Evolutionary conservation across 345 rosid species (phyloP).

Genomic region (Eucalyptus polyanthemos): DNA sequence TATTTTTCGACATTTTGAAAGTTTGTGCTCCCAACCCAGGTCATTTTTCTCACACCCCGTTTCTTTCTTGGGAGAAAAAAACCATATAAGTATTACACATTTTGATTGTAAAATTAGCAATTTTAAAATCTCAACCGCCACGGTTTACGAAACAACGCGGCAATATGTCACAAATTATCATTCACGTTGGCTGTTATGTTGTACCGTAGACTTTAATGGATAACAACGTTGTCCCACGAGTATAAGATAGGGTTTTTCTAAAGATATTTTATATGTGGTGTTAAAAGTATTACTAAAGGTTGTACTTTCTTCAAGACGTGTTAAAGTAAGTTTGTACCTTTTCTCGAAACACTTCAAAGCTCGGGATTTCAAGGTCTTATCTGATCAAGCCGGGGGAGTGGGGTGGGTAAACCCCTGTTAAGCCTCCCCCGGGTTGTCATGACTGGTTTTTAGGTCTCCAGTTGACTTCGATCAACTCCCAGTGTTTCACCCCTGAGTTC

Average conservation of each 20-base stretch:
- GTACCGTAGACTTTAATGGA: neutral
- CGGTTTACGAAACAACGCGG: neutral
- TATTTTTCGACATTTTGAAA: neutral
- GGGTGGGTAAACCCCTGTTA: too few species aligned
- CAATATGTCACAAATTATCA: neutral
- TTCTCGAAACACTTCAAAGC: neutral
- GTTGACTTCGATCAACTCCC: too few species aligned
- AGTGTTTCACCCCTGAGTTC: too few species aligned
- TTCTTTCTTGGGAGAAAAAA: neutral
- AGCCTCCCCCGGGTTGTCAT: too few species aligned
- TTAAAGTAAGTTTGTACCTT: neutral
- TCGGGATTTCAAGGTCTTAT: neutral
- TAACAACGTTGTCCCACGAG: neutral
- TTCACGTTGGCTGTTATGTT: neutral
- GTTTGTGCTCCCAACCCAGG: neutral
- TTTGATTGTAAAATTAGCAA: neutral
- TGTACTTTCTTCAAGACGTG: accelerated
- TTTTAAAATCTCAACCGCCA: neutral
- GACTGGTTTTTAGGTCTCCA: too few species aligned
- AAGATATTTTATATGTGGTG: neutral
- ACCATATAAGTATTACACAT: neutral
- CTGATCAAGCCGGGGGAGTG: too few species aligned
- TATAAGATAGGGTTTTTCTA: neutral
- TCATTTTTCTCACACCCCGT: neutral
- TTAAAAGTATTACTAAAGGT: neutral